Base-by-base conservation (phyloP, 2,329 filamentous ascomycete genomes). In the Sodiomyces alkalinus region DNA sequence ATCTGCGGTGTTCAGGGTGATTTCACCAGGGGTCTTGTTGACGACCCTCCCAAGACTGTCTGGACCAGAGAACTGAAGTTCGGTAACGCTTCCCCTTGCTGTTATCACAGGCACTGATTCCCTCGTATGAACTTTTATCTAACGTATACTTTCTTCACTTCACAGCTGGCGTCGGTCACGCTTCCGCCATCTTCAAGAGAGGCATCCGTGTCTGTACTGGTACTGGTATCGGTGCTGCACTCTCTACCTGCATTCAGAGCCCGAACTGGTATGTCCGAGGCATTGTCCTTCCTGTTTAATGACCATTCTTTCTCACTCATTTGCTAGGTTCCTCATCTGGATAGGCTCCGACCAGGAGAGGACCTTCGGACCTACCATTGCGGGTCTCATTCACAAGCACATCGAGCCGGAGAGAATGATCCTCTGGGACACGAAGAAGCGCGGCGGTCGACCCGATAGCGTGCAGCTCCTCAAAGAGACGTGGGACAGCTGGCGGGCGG, bases 1-100 rank as follows among this genome's bases (percentile, higher is more conserved):
- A 54, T 56, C 22, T 56, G 53, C 33, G 53, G 53, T 29, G 52
- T 56, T 9, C 53, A 56, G 36, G 53, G 53, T 15, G 53, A 56
- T 36, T 56, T 29, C 16, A 56, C 53, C 2, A 48, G 45, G 32
- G 45, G 40, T 7, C 45, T 56, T 13, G 53, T 56, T n/a, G 34
- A 29, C n/a, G 39, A 56, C 34, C 53, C 52, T 10, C 52, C 53
- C 9, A 53, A 51, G 39, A 43, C 41, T 1, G 43, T 56, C 16
- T 56, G 53, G 53, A 56, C 53, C 5, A 36, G 52, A 12, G 49
- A 56, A 37, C 41, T 56, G 20, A 56, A 56, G 38, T 54, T 55
- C 30, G 50, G 52, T 55, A 44, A 27, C n/a, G n/a, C n/a, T n/a
- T n/a, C n/a, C n/a, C n/a, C n/a, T n/a, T n/a, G n/a, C n/a, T n/a